phyloP scores from a whole-genome alignment of 2,329 filamentous ascomycete species.

The Fusarium concolor region DNA sequence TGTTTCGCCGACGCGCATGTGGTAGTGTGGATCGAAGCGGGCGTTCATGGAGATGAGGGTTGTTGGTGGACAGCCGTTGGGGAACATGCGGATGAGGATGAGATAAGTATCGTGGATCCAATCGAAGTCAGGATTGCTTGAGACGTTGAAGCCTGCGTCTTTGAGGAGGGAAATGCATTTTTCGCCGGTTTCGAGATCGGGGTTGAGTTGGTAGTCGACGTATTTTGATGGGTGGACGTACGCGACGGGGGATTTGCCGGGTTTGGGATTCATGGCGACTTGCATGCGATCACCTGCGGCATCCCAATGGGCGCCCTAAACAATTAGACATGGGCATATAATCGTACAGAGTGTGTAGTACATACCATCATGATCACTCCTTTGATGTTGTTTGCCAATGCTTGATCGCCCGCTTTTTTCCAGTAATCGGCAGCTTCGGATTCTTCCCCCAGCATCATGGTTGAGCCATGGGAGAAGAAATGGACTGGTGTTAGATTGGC shows the following conservation, averaged over 20 bases:
- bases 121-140: constrained; percentile 67
- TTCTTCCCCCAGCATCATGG: constrained; percentile 44
- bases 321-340: too few species aligned
- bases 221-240: constrained; percentile 76
- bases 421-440: constrained; percentile 36
- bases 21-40: constrained; percentile 42
- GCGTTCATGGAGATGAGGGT: constrained; percentile 53
- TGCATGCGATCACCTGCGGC: constrained; percentile 66
- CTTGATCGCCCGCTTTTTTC: constrained; percentile 42
- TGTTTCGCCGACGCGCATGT: constrained; percentile 35
- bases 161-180: constrained; percentile 62
- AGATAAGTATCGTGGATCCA: constrained; percentile 81
- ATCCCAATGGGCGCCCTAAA: constrained; percentile 70
- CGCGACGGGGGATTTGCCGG: constrained; percentile 71
- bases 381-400: constrained; percentile 35
- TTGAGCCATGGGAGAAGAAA: constrained; percentile 43
- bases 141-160: constrained; percentile 64
- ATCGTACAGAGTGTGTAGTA: rapidly evolving
- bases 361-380: constrained; percentile 41
- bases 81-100: constrained; percentile 77
- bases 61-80: constrained; percentile 71
- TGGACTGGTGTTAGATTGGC: constrained; percentile 35
- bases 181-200: constrained; percentile 66
- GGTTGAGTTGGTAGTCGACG: constrained; percentile 68
- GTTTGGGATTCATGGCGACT: constrained; percentile 69